Base-by-base conservation (phyloP, 192 early-diverging fungal species). In the Cladochytrium replicatum region DNA sequence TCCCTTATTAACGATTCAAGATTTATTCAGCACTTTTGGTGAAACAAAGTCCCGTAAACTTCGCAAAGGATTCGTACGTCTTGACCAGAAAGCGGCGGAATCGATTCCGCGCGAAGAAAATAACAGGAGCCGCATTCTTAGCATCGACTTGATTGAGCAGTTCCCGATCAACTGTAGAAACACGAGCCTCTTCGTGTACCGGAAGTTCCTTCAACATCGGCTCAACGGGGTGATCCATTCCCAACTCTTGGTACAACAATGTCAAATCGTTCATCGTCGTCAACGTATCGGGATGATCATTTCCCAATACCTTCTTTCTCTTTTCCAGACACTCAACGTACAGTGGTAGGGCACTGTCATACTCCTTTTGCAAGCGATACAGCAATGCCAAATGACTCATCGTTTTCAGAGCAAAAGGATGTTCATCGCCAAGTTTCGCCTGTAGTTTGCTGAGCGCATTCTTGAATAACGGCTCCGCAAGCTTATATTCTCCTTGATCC, bases 271-370 rank as follows among this genome's bases (percentile, higher is more conserved):
- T 44, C 38, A 51, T 49, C 17, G 19, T 23, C 7, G 23, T 22
- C 6, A 51, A 24, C 17, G 50, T 51, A 22, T 51, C 22, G 11
- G 50, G 7, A 48, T 51, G 50, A 7, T 48, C 50, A 11, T 49
- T 6, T 51, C 50, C 50, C n/a, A 51, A 9, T 15, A 13, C 19
- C 22, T 51, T 51, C 22, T 51, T 49, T n/a, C 50, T 6, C 15
- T 15, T 50, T 51, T 7, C 22, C 6, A 51, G 13, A 37, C 34
- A 37, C 34, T 37, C 34, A 13, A 37, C 13, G 34, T 37, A 37
- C 34, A 37, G 17, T 13, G 34, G 13, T 37, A 13, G 13, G 17
- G 34, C 34, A 13, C 17, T 17, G 34, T 37, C 34, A 17, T 37
- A 37, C 17, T 17, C 17, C 34, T 17, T 17, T 17, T 37, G 34